phyloP scores from a whole-genome alignment of 2,329 filamentous ascomycete genomes.

The Zopfia rhizophila region DNA sequence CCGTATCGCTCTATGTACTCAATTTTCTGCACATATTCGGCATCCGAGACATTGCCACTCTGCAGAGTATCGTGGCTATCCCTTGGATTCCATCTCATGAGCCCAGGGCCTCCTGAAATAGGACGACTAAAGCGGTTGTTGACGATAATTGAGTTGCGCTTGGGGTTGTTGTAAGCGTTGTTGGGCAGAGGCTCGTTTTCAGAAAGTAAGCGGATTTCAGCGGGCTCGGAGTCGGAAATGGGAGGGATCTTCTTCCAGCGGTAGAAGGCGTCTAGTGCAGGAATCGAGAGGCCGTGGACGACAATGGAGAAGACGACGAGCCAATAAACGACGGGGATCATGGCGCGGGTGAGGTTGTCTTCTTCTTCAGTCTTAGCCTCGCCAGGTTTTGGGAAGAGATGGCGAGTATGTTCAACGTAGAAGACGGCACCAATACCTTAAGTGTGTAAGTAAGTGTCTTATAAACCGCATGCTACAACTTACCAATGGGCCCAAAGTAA shows the following conservation, averaged over 20 bases:
- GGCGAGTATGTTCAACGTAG: constrained; percentile 59
- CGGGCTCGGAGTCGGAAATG: constrained; percentile 52
- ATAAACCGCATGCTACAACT: constrained; percentile 23
- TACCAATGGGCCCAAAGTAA: constrained; percentile 60
- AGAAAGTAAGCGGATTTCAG: constrained; percentile 52
- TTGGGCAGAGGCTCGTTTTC: constrained; percentile 53
- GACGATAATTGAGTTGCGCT: constrained; percentile 48
- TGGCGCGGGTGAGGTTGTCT: constrained; percentile 52
- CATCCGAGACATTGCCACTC: too few relatives aligned
- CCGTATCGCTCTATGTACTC: too few relatives aligned
- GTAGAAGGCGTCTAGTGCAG: constrained; percentile 55
- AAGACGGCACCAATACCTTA: constrained; percentile 57
- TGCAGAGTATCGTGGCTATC: too few relatives aligned
- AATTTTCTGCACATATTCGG: too few relatives aligned
- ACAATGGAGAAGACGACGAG: constrained; percentile 59
- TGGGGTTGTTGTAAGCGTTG: constrained; percentile 50
- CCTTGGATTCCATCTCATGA: too few relatives aligned
- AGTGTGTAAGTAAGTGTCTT: neutral
- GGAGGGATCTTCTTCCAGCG: constrained; percentile 52
- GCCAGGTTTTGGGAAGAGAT: constrained; percentile 55
- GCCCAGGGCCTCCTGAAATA: neutral
- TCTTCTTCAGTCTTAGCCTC: constrained; percentile 53
- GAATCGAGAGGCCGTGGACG: constrained; percentile 62
- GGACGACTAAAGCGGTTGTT: constrained; percentile 60
- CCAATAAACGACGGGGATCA: constrained; percentile 60